These are phyloP conservation scores for Quercus wislizeni DNA, from an alignment of 306 rosid species.

Conservation along the genomic window DNA sequence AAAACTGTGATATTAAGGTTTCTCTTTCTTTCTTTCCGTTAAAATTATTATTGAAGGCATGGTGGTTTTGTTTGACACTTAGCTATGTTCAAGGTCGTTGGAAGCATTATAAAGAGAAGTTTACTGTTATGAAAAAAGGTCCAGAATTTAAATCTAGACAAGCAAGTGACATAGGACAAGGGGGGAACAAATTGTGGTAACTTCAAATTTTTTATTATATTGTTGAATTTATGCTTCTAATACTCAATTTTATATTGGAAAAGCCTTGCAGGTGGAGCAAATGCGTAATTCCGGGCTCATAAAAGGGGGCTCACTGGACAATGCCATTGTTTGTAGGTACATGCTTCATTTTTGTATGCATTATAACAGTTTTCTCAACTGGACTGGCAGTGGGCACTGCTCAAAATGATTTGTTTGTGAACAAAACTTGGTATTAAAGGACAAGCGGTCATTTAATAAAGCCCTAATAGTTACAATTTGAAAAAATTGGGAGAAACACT, in stretches of 20 bases:
- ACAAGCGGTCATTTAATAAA: no score
- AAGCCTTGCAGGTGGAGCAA: conserved; percentile 63
- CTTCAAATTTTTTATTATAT: not conserved
- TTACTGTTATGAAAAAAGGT: not conserved
- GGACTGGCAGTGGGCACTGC: not conserved
- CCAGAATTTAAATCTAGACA: not conserved
- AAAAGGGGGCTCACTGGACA: conserved; percentile 77
- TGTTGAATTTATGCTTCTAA: conserved; percentile 16
- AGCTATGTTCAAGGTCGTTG: not conserved
- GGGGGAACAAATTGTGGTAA: not conserved
- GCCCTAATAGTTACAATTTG: not conserved
- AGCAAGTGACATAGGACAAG: not conserved
- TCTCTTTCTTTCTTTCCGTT: not conserved
- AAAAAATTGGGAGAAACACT: not conserved
- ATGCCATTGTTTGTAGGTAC: conserved; percentile 89
- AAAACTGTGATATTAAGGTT: not conserved
- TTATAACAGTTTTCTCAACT: not conserved
- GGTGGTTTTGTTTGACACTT: not conserved
- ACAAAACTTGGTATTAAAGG: not conserved
- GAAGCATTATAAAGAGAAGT: not conserved
- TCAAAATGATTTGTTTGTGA: conserved; percentile 4
- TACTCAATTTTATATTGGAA: conserved; percentile 12
- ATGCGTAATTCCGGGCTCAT: conserved; percentile 78
- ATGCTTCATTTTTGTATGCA: conserved; percentile 14
- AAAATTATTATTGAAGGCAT: not conserved